Evolutionary conservation across 768 basidiomycete genomes (phyloP), one percentile per base, ranked within the genome.

Genomic region (Tephrocybe sp.): DNA sequence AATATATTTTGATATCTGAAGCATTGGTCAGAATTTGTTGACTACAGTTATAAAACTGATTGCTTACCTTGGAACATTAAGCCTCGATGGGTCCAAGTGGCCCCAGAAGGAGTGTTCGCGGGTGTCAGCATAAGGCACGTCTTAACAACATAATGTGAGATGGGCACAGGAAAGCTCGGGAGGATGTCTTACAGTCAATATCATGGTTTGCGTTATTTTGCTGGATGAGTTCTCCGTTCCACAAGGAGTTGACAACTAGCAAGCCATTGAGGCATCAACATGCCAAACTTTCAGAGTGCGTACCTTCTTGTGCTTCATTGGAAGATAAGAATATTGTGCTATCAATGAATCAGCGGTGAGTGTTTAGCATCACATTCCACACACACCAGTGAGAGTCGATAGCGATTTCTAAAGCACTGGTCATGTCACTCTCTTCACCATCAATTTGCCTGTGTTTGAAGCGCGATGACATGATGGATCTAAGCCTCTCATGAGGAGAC

Each of bases 281-380:
- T 25, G 49, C 3, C 30, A 24, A 15, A 15, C 37, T 36, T 33
- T 42, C 23, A 42, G n/a, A 36, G 11, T n/a, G 45, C 70, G 47
- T 49, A 88, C 90, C 84, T 60, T 87, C 78, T 63, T 95, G 92
- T 12, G 90, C 83, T 68, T 94, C 92, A 41, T 64, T 83, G 0
- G 91, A 94, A 9, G 91, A 91, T 34, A 94, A 66, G 64, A 94
- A 94, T 57, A 90, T 88, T 5, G 82, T 78, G 56, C 90, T 91
- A 44, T 8, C 51, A 3, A 42, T 31, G 27, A 34, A 24, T 15
- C 34, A 29, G 5, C 18, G 11, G 33, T 39, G 24, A 16, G 16
- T 37, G 45, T 11, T 22, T 10, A 46, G 48, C 22, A 10, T 19
- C 10, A 21, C 29, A 13, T 16, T 10, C n/a, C n/a, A n/a, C 61